Base-by-base conservation (phyloP, 371 early-diverging fungal species). In the Rhizomucor pusillus region DNA sequence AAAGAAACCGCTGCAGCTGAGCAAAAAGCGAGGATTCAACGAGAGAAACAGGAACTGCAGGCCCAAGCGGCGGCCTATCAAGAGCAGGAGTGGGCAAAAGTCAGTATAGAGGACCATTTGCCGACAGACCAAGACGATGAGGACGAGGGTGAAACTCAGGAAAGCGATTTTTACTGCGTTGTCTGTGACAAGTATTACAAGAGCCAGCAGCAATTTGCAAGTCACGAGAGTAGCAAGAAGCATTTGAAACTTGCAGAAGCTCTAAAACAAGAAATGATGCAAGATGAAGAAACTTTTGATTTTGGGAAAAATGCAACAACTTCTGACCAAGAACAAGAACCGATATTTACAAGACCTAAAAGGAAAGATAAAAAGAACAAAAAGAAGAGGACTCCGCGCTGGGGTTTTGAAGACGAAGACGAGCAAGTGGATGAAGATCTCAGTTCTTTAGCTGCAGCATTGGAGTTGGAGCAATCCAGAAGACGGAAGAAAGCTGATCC, bases 141-240 rank as follows among this genome's bases (percentile, higher is more conserved):
- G 1, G 72, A 71, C 7, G 73, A 71, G n/a, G 69, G 53, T 22
- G 74, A 75, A 29, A 62, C 71, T 0, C 59, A 47, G 35, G 70
- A 56, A 48, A 63, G 54, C 5, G 84, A 79, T 20, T 81, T 81
- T 47, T 88, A 84, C 49, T 94, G 94, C 66, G 83, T 84, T n/a
- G 89, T 89, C 1, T 94, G 94, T 56, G 81, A 87, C 55, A 92
- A 88, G 63, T 67, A 63, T 29, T 94, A 92, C 69, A 81, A 86
- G 57, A 84, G 84, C 18, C 84, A 86, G 51, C 69, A 78, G n/a
- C 90, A 90, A 64, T 84, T 81, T 69, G 66, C 70, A 29, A 90
- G 84, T 47, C 94, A 94, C 60, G 89, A 90, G 63, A 67, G 69
- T 54, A 88, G 88, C 25, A 86, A 84, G 62, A 89, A 86, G 58